Conservation (phyloP, 2,329 filamentous ascomycete genomes). For the Colletotrichum theobromicola region DNA sequence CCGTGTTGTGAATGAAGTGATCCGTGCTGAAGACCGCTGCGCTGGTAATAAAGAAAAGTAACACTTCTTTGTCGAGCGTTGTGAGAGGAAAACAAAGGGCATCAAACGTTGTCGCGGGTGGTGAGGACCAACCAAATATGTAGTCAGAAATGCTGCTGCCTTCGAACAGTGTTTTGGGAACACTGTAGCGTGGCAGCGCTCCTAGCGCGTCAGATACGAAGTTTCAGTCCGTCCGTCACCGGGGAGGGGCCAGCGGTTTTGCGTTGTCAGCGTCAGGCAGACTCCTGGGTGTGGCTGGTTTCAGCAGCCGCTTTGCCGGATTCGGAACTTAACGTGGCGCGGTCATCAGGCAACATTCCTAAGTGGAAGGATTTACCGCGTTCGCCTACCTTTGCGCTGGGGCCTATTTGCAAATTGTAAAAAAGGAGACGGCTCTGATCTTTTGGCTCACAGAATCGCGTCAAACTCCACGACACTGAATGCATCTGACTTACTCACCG, state of each 20-base stretch:
- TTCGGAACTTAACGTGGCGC: background rate
- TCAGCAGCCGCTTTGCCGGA: conserved; percentile 15
- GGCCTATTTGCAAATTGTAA: background rate
- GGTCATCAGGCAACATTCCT: background rate
- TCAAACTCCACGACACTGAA: background rate
- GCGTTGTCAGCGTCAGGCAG: background rate
- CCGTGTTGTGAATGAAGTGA: background rate
- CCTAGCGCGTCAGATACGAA: conserved; percentile 11
- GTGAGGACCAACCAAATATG: background rate
- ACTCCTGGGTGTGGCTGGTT: conserved; percentile 12
- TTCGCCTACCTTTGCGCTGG: background rate
- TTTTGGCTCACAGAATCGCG: background rate
- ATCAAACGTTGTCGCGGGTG: fast-evolving
- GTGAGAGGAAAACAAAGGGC: background rate
- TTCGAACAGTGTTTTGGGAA: background rate
- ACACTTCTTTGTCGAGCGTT: background rate
- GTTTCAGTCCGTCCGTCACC: conserved; percentile 1
- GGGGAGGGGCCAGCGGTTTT: background rate
- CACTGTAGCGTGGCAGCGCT: background rate
- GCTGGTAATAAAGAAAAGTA: background rate
- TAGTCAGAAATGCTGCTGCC: conserved; percentile 12
- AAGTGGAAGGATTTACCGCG: background rate
- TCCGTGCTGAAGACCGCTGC: background rate
- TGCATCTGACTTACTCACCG: background rate
- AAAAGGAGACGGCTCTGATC: background rate